Percentiles rank a stretch among this genome's conserved stretches.
Conservation (phyloP, 2,329 filamentous ascomycete genomes). For the Sordariomycetes sp. region DNA sequence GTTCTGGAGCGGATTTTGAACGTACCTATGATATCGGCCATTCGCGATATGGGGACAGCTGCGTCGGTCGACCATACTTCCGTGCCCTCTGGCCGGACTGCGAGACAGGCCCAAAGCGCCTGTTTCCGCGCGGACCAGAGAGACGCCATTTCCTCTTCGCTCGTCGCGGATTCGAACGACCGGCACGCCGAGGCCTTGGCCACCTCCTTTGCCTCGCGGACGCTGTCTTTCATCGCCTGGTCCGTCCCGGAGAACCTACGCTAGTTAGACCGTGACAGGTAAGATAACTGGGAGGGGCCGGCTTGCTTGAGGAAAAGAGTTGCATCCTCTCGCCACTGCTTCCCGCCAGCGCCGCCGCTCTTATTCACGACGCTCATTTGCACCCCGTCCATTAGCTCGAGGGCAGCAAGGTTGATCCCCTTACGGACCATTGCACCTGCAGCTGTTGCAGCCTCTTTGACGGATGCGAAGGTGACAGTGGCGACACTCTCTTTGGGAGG, state of each 20-base stretch:
- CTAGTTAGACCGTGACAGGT: not conserved
- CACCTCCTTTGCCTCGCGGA: slow-evolving; percentile 44
- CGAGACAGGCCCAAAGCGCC: slow-evolving; percentile 63
- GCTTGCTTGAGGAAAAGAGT: slow-evolving; percentile 61
- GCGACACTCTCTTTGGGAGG: slow-evolving; percentile 56
- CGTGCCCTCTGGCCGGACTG: slow-evolving; percentile 45
- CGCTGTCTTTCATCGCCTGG: slow-evolving; percentile 46
- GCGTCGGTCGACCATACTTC: slow-evolving; percentile 76
- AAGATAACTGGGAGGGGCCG: not conserved
- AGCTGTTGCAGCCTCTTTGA: slow-evolving; percentile 51
- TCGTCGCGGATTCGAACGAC: slow-evolving; percentile 58
- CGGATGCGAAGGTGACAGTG: slow-evolving; percentile 46
- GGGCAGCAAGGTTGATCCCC: slow-evolving; percentile 55
- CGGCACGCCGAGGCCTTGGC: slow-evolving; percentile 38
- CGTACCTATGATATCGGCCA: slow-evolving; percentile 56
- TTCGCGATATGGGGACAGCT: slow-evolving; percentile 60
- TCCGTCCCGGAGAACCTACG: slow-evolving; percentile 52
- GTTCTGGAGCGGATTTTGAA: not conserved
- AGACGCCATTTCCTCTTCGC: slow-evolving; percentile 53
- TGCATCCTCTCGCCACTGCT: slow-evolving; percentile 56
- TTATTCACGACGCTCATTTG: slow-evolving; percentile 61
- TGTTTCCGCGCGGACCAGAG: slow-evolving; percentile 70
- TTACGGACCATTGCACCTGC: slow-evolving; percentile 54
- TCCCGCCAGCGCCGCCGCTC: slow-evolving; percentile 43
- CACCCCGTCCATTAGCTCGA: slow-evolving; percentile 53